Conservation (phyloP, 1,139 yeast genomes). For the Geotrichum australiense region DNA sequence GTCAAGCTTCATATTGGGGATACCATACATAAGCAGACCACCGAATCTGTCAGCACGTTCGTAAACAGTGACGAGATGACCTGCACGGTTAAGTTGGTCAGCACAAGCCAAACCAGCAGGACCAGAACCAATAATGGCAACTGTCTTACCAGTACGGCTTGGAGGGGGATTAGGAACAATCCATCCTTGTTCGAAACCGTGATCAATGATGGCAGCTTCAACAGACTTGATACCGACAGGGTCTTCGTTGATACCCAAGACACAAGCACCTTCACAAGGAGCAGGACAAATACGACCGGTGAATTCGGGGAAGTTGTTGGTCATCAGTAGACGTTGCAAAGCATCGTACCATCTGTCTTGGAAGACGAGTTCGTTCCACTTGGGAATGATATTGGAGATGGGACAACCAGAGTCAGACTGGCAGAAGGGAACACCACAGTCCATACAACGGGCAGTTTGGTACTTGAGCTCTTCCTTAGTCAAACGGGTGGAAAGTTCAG, state of each 20-base stretch:
- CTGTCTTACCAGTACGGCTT: conserved; percentile 71
- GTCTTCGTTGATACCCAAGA: conserved; percentile 85
- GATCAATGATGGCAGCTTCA: conserved; percentile 93
- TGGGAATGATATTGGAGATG: conserved; percentile 92
- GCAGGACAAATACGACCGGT: conserved; percentile 99
- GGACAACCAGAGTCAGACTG: conserved; percentile 98
- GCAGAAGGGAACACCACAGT: conserved; percentile 99
- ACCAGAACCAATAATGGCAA: conserved; percentile 92
- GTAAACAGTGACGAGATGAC: conserved; percentile 83
- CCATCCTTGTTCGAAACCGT: conserved; percentile 97
- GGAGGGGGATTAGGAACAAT: conserved; percentile 77
- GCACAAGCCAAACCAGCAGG: conserved; percentile 97
- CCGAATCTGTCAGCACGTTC: conserved; percentile 96
- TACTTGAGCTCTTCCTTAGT: conserved; percentile 77
- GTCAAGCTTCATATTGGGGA: conserved; percentile 98
- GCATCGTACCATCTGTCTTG: conserved; percentile 95
- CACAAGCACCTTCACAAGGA: conserved; percentile 98
- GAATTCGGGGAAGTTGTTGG: conserved; percentile 97
- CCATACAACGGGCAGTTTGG: conserved; percentile 99
- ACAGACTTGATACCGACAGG: conserved; percentile 96
- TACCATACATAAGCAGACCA: conserved; percentile 97
- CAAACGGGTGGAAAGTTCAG: conserved; percentile 76
- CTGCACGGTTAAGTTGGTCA: conserved; percentile 94
- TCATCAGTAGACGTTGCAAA: conserved; percentile 83
- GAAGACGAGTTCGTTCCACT: conserved; percentile 95